Conservation (phyloP, 2,329 filamentous ascomycete genomes). For the Cercospora zeae-maydis region DNA sequence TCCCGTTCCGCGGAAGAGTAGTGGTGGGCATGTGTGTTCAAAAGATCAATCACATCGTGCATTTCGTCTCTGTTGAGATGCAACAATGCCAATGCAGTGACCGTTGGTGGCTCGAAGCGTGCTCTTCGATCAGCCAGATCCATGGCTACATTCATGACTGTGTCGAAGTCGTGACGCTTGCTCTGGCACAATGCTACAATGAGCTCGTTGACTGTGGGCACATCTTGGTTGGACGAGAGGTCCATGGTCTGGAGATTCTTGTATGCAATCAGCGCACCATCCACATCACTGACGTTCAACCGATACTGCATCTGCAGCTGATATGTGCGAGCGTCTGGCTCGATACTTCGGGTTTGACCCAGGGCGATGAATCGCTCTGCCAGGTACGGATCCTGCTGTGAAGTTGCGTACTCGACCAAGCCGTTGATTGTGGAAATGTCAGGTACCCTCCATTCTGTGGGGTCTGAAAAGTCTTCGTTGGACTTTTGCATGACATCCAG, state of each 20-base stretch:
- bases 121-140: constrained; percentile 68
- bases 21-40: constrained; percentile 69
- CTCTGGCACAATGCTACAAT: constrained; percentile 64
- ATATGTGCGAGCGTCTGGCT: constrained; percentile 66
- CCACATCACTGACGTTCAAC: constrained; percentile 67
- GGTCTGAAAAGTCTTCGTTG: constrained; percentile 36
- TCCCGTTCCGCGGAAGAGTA: constrained; percentile 68
- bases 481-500: constrained; percentile 58
- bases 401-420: constrained; percentile 68
- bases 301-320: constrained; percentile 73
- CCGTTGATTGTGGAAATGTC: constrained; percentile 72
- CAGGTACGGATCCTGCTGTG: constrained; percentile 64
- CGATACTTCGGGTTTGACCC: constrained; percentile 61
- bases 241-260: constrained; percentile 58
- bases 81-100: constrained; percentile 67
- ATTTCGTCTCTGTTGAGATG: constrained; percentile 74
- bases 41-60: constrained; percentile 74
- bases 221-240: constrained; percentile 56
- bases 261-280: constrained; percentile 65
- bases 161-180: constrained; percentile 61
- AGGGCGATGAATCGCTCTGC: constrained; percentile 71
- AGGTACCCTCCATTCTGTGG: constrained; percentile 50
- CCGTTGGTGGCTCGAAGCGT: constrained; percentile 68
- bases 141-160: constrained; percentile 68
- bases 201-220: constrained; percentile 66